Base-by-base conservation (phyloP, 2,329 filamentous ascomycete species). In the Helicocarpus griseus region DNA sequence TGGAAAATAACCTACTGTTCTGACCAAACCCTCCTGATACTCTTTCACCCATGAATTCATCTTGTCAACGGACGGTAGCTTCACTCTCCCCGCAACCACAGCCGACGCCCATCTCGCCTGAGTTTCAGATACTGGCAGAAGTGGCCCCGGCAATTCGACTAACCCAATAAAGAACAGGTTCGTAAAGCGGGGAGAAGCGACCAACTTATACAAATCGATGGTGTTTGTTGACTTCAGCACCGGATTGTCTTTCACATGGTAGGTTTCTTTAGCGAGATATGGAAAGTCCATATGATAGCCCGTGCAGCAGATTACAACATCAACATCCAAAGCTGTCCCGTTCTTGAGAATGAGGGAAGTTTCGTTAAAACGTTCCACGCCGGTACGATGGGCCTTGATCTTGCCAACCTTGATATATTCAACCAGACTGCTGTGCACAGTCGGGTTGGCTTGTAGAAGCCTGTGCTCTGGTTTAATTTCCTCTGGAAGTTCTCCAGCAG, bases 161-260 rank as follows among this genome's bases (percentile, higher is more conserved):
- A 63, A 61, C 8, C 69, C 65, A 41, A 69, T 55, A 17, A 70
- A 57, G 53, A 64, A 71, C 9, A 71, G 57, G 52, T 65, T 65
- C 13, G 51, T 51, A 50, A 65, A 62, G 14, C 56, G 56, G 1
- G 64, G 63, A 9, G 68, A 57, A 17, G 62, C 58, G 35, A 66
- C 54, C 13, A 65, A 38, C 51, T 65, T 65, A 56, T 65, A 69
- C 2, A 70, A 57, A 31, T 69, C 63, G 8, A 65, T 56, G 4
- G 57, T 53, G 38, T 61, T 57, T 35, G 35, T 47, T 26, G 45
- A 56, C 11, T 51, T 46, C 19, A 54, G 38, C 19, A 52, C 51
- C 17, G 51, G 48, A 33, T 52, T 55, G 35, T 55, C 39, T 8
- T 51, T 29, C 17, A 48, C 39, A 24, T 56, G 58, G 28, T 60